Percentiles rank a stretch among this genome's conserved stretches.
These are phyloP conservation scores for Fraxinus dipetala DNA, from an alignment of 305 asterid species.

Conservation along the genomic window DNA sequence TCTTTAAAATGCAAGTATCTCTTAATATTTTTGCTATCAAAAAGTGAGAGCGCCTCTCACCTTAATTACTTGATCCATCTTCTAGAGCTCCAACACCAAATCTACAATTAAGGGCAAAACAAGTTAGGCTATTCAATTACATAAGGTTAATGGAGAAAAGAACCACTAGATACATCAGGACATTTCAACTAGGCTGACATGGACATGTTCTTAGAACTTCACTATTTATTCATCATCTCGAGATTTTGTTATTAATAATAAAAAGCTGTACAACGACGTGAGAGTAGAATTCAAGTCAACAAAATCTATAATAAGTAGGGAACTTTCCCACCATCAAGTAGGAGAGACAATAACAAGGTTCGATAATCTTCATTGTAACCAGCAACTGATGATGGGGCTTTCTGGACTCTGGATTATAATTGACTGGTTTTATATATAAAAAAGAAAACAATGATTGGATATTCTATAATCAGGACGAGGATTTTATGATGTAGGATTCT, in stretches of 20 bases:
- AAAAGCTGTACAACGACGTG: neutral
- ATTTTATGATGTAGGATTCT: neutral
- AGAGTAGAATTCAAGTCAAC: neutral
- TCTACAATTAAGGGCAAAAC: slow-evolving; percentile 46
- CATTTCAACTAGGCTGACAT: neutral
- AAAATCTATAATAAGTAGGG: neutral
- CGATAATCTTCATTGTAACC: neutral
- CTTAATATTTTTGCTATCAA: slow-evolving; percentile 14
- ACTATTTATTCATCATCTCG: neutral
- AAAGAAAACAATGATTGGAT: neutral
- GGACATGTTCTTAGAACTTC: neutral
- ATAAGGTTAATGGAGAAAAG: neutral
- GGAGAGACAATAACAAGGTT: neutral
- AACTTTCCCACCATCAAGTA: neutral
- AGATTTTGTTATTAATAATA: neutral
- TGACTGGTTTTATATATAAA: neutral
- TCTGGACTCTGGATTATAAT: neutral
- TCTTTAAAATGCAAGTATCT: slow-evolving; percentile 9
- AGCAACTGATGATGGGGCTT: neutral
- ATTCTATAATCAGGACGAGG: neutral
- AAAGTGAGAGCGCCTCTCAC: slow-evolving; percentile 7
- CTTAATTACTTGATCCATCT: slow-evolving; percentile 18
- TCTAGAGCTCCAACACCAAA: slow-evolving; percentile 86
- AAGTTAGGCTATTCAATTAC: neutral
- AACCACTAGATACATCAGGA: neutral